Percentiles rank a stretch among this genome's conserved stretches.
These are phyloP conservation scores for Candida nonsorbophila DNA, from an alignment of 805 yeast genomes.

Conservation along the genomic window DNA sequence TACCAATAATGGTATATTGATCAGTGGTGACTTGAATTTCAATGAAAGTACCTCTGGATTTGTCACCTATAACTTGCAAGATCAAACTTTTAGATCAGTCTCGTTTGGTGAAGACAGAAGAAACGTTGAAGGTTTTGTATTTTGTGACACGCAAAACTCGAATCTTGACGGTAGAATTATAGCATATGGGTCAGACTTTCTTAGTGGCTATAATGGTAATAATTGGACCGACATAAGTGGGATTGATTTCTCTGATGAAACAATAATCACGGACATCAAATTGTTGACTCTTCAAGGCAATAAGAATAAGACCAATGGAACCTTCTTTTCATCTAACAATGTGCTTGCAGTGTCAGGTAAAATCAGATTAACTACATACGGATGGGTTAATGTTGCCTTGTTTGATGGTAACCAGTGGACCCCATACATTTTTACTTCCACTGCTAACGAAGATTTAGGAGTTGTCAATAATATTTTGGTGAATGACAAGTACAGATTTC, in stretches of 20 bases:
- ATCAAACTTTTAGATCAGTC: conserved; percentile 20
- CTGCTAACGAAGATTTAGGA: conserved; percentile 17
- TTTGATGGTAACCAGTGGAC: conserved; percentile 65
- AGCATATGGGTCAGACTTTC: conserved; percentile 28
- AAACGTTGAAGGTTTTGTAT: conserved; percentile 23
- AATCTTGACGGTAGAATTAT: conserved; percentile 35
- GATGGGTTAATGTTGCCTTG: conserved; percentile 55
- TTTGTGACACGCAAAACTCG: conserved; percentile 35
- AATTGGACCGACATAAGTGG: conserved; percentile 43
- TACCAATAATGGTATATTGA: conserved; percentile 28
- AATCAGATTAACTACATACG: conserved; percentile 43
- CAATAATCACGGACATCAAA: conserved; percentile 39
- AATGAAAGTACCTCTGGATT: conserved; percentile 34
- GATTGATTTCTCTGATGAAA: conserved; percentile 21
- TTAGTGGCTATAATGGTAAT: conserved; percentile 41
- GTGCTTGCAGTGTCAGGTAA: conserved; percentile 56
- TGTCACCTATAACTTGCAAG: conserved; percentile 49
- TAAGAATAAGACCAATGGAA: conserved; percentile 18
- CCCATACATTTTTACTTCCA: conserved; percentile 50
- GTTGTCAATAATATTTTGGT: conserved; percentile 24
- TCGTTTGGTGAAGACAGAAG: conserved; percentile 2
- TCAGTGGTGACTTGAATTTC: conserved; percentile 50
- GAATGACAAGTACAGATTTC: conserved; percentile 28
- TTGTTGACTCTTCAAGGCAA: conserved; percentile 28
- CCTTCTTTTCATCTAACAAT: conserved; percentile 38